Evolutionary conservation across 2,329 filamentous ascomycete species (phyloP), one percentile per base, ranked within the genome.

Genomic region (Aspergillus pseudoterreus): DNA sequence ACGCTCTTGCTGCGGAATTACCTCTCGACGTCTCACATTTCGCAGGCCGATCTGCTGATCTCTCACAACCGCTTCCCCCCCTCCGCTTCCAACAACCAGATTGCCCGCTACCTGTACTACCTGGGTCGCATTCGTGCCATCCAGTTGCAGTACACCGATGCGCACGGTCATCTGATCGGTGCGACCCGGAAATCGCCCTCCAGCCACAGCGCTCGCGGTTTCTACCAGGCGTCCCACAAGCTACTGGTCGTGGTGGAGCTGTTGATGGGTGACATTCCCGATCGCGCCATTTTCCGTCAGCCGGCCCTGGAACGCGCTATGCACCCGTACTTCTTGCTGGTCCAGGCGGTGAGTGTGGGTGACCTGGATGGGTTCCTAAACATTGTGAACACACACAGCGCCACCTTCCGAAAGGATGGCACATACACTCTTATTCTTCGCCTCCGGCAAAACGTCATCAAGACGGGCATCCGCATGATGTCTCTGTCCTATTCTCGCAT

Each of bases 391-490:
- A 82, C 86, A 45, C 85, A 96, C 68, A 86, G 86, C 52, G 84
- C 88, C 42, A 86, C 86, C 10, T 99, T 97, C 85, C 87, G 90
- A 66, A 87, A 88, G 60, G 94, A 99, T 69, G 90, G 90, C 51
- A 97, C 92, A 17, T 97, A 97, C 78, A 95, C 92, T 10, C 81
- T 99, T 52, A 95, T 97, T 63, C 82, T 97, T 57, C 92, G 94
- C 57, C 81, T 99, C 56, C 86, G 94, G 63, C 94, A 99, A 75
- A 99, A 99, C 69, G 94, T 99, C 67, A 97, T 99, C 83, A 96
- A 96, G 80, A 99, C 94, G 3, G 94, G 94, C 60, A 96, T 99
- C 58, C 90, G 94, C 62, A 96, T 97, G 91, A 95, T 99, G 84
- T 97, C 92, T 38, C 80, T 99, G 58, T 96, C 92, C 17, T 99